These are phyloP conservation scores for Cyberlindnera mrakii DNA, from an alignment of 805 yeast species.

Conservation along the genomic window DNA sequence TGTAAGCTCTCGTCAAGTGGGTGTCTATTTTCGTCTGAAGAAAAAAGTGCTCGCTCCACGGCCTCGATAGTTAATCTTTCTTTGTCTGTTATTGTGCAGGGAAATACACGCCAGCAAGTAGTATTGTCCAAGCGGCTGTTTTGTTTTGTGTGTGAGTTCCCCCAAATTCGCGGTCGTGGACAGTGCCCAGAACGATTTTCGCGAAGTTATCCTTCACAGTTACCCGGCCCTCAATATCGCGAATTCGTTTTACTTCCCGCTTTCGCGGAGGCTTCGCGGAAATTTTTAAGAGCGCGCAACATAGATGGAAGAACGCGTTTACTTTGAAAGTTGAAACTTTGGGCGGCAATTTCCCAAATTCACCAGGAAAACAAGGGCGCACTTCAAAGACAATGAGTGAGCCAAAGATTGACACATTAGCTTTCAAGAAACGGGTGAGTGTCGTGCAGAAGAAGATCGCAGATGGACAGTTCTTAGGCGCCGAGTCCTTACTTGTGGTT, in stretches of 20 bases:
- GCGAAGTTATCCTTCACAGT: not conserved
- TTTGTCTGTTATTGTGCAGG: too few species aligned
- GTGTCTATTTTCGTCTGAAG: too few species aligned
- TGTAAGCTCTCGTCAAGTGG: too few species aligned
- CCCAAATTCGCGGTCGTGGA: too few species aligned
- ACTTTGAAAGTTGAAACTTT: not conserved
- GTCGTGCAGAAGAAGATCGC: slow-evolving; percentile 29
- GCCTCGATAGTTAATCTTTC: too few species aligned
- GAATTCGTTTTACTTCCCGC: not conserved
- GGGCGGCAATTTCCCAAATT: not conserved
- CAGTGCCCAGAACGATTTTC: not conserved
- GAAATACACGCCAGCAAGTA: too few species aligned
- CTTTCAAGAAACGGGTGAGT: slow-evolving; percentile 50
- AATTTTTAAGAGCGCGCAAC: not conserved
- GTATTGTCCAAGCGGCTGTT: too few species aligned
- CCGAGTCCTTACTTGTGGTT: slow-evolving; percentile 52
- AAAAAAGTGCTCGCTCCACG: too few species aligned
- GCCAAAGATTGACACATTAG: slow-evolving; percentile 45
- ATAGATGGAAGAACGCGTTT: not conserved
- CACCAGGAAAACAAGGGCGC: not conserved
- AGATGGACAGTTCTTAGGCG: slow-evolving; percentile 30
- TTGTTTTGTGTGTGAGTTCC: too few species aligned
- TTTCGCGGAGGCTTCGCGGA: not conserved
- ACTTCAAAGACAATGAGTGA: slow-evolving; percentile 41
- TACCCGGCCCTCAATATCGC: not conserved